These are phyloP conservation scores for Phytophthora tentaculata DNA, from an alignment of 352 stramenopile species.

Conservation along the genomic window DNA sequence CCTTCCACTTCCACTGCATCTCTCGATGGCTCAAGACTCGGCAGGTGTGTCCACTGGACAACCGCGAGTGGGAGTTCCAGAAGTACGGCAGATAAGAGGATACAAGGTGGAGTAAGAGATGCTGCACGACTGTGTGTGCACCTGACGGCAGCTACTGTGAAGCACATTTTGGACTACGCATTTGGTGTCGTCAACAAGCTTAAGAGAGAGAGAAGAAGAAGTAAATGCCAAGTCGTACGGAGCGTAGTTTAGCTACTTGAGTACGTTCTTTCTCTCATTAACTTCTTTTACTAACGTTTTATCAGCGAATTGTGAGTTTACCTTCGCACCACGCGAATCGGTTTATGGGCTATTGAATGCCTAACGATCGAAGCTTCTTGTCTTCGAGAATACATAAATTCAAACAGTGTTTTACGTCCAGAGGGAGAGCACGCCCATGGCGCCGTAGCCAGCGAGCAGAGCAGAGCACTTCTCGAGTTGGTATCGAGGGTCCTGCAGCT, in stretches of 20 bases:
- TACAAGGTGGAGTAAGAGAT: constrained; percentile 1
- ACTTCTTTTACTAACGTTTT: constrained; percentile 37
- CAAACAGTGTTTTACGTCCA: constrained; percentile 57
- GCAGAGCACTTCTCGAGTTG: constrained; percentile 61
- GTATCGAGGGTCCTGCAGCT: constrained; percentile 63
- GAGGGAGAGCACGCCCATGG: constrained; percentile 75
- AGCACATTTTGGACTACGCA: constrained; percentile 9
- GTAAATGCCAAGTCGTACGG: background rate
- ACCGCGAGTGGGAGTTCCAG: constrained; percentile 99
- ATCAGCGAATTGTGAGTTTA: constrained; percentile 29
- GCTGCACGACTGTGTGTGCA: constrained; percentile 1
- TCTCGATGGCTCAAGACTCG: constrained; percentile 99
- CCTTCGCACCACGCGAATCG: constrained; percentile 16
- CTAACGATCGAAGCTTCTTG: constrained; percentile 25
- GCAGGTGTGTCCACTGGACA: constrained; percentile 99
- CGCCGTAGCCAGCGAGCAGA: constrained; percentile 59
- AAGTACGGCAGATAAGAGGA: constrained; percentile 92
- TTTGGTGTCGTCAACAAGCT: constrained; percentile 11
- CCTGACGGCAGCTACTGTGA: constrained; percentile 7
- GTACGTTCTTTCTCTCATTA: constrained; percentile 35
- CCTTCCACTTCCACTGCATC: constrained; percentile 99
- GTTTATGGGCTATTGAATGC: constrained; percentile 31
- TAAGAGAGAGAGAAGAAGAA: constrained; percentile 8
- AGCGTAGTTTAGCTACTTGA: constrained; percentile 24
- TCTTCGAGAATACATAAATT: constrained; percentile 39